Conservation (phyloP, 495 filamentous ascomycete species). For the Podospora pseudoanserina region DNA sequence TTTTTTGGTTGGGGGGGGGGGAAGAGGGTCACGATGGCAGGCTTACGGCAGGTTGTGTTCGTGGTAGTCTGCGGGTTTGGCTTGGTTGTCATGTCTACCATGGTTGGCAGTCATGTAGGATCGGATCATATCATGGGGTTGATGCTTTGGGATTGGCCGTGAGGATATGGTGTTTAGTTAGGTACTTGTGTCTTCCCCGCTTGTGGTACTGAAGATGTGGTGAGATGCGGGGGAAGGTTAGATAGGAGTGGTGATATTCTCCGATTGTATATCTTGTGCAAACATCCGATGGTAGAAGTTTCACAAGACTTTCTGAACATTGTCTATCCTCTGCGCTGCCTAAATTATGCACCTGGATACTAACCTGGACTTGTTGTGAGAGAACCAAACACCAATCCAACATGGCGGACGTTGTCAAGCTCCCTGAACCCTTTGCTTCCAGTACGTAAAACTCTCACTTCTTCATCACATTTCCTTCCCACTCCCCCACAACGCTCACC, state of each 20-base stretch:
- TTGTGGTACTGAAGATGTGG: neutral
- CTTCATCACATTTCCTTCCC: neutral
- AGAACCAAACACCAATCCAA: constrained; percentile 9
- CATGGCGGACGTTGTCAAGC: constrained; percentile 33
- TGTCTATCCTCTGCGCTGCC: neutral
- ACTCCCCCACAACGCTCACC: neutral
- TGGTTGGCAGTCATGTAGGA: neutral
- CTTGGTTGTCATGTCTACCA: neutral
- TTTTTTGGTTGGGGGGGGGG: neutral
- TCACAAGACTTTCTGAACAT: neutral
- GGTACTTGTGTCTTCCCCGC: neutral
- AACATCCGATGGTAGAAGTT: neutral
- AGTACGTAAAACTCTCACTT: neutral
- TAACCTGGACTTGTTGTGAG: neutral
- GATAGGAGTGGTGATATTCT: neutral
- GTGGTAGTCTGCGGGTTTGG: neutral
- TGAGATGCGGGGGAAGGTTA: neutral
- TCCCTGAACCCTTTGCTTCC: constrained; percentile 37
- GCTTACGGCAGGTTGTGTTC: neutral
- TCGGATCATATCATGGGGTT: neutral
- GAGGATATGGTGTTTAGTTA: neutral
- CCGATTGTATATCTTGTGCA: neutral
- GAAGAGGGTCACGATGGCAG: neutral
- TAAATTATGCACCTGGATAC: neutral
- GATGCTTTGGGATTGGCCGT: neutral